Evolutionary conservation across 1,139 yeast species (phyloP), one percentile per base, ranked within the genome.

Genomic region (Spathaspora sp.): DNA sequence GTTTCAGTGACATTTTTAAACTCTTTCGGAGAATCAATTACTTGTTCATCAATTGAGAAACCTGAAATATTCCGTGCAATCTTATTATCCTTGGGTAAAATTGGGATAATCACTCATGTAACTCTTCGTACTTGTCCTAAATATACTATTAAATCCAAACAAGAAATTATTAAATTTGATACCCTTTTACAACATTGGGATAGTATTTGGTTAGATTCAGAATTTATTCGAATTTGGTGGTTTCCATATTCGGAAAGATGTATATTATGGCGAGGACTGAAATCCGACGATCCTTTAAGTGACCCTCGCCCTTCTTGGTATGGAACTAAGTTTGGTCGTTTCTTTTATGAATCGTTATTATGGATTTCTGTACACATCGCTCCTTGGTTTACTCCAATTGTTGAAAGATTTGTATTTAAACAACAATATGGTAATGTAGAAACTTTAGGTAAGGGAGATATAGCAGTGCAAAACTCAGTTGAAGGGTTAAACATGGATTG

Each of bases 401-500:
- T 93, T 47, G 98, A 93, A 66, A 78, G 75, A 51, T 89, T 90
- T 73, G 89, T 90, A 1, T 93, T 93, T 62, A 73, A 75, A 25
- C 86, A 87, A 63, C 97, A 89, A 67, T 93, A 86, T 58, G 96
- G 97, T 13, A 67, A 71, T 38, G 80, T 81, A 16, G 95, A 86
- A 59, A 85, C 89, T 10, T 72, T 78, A 41, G 88, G 88, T 18
- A 63, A 65, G 24, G 89, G 90, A 41, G 82, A 80, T 49, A 69
- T 78, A 43, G 87, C 89, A 4, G 90, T 91, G 7, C 93, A 86
- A 59, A 78, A 82, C 51, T 86, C 95, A 2, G 91, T 87, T 31
- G 91, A 87, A 52, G 96, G 91, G 2, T 81, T 91, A 58, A 90
- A 89, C 63, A 89, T 93, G 96, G 98, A 93, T 69, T 93, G 99